These are phyloP conservation scores for Astraeus odoratus DNA, from an alignment of 768 basidiomycete species.

Conservation along the genomic window DNA sequence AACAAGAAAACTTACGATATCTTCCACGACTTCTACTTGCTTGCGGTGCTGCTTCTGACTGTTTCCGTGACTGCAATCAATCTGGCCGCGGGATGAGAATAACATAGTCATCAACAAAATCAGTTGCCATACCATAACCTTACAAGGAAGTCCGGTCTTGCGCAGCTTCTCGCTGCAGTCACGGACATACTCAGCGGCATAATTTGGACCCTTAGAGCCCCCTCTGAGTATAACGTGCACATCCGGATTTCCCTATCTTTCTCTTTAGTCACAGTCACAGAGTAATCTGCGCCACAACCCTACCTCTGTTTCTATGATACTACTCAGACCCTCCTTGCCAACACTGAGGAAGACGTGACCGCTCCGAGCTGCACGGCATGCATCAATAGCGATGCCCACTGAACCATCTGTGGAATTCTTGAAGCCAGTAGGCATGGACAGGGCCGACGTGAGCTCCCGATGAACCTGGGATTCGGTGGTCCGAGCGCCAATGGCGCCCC, in stretches of 20 bases:
- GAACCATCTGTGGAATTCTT: slow-evolving; percentile 98
- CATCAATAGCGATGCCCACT: slow-evolving; percentile 88
- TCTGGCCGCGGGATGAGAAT: slow-evolving; percentile 37
- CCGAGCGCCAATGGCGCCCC: slow-evolving; percentile 94
- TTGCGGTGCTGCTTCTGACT: slow-evolving; percentile 86
- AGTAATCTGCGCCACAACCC: slow-evolving; percentile 8
- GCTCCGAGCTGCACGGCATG: slow-evolving; percentile 83
- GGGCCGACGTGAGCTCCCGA: slow-evolving; percentile 76
- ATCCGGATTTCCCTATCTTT: slow-evolving; percentile 70
- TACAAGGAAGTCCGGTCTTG: slow-evolving; percentile 72
- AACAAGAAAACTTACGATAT: slow-evolving; percentile 56
- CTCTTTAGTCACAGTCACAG: slow-evolving; percentile 3
- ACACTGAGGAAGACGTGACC: slow-evolving; percentile 96
- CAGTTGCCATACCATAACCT: slow-evolving; percentile 68
- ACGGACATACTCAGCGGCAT: slow-evolving; percentile 68
- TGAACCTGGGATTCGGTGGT: slow-evolving; percentile 94
- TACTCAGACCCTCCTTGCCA: slow-evolving; percentile 91
- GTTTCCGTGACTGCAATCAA: slow-evolving; percentile 97
- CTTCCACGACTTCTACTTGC: slow-evolving; percentile 83
- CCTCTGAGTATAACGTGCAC: slow-evolving; percentile 96
- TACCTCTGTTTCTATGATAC: slow-evolving; percentile 91
- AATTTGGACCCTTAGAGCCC: slow-evolving; percentile 86
- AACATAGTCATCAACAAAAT: neutral
- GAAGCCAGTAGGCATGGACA: slow-evolving; percentile 97
- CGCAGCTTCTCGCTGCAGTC: slow-evolving; percentile 66